phyloP scores from a whole-genome alignment of 306 rosid genomes.

The Acacia melanoxylon region DNA sequence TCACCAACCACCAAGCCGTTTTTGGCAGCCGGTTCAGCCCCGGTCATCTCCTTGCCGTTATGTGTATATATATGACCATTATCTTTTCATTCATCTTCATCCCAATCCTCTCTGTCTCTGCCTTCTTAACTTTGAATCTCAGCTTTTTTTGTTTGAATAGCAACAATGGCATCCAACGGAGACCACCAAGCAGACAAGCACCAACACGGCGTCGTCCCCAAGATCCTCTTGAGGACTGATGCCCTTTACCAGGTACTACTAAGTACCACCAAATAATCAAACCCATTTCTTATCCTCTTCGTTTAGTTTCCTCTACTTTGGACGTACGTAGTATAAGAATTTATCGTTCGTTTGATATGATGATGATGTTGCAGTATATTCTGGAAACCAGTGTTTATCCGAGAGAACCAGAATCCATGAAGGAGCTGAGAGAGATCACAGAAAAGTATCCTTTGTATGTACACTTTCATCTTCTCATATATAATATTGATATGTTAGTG shows the following conservation, averaged over 20 bases:
- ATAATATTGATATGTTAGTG: too few relatives aligned
- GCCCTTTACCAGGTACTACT: slow-evolving; percentile 79
- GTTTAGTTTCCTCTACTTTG: too few relatives aligned
- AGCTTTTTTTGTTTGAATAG: not conserved
- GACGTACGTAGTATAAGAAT: not conserved
- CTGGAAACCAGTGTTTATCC: slow-evolving; percentile 65
- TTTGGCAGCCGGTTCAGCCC: not conserved
- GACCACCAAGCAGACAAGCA: slow-evolving; percentile 48
- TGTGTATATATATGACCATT: not conserved
- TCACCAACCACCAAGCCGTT: too few relatives aligned
- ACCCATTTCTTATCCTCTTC: not conserved
- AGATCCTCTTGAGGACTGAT: slow-evolving; percentile 86
- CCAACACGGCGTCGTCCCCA: slow-evolving; percentile 92
- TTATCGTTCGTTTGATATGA: not conserved
- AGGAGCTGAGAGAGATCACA: slow-evolving; percentile 83
- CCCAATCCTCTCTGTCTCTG: not conserved
- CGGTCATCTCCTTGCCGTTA: not conserved
- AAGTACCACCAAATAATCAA: not conserved
- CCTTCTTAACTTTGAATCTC: not conserved
- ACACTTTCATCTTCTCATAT: not conserved
- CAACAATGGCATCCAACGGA: not conserved
- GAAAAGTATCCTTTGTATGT: slow-evolving; percentile 79
- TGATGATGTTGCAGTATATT: not conserved
- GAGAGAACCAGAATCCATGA: slow-evolving; percentile 85
- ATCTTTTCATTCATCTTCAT: not conserved